Evolutionary conservation across 2,329 filamentous ascomycete species (phyloP).

Genomic region (Trichoderma lentiforme): DNA sequence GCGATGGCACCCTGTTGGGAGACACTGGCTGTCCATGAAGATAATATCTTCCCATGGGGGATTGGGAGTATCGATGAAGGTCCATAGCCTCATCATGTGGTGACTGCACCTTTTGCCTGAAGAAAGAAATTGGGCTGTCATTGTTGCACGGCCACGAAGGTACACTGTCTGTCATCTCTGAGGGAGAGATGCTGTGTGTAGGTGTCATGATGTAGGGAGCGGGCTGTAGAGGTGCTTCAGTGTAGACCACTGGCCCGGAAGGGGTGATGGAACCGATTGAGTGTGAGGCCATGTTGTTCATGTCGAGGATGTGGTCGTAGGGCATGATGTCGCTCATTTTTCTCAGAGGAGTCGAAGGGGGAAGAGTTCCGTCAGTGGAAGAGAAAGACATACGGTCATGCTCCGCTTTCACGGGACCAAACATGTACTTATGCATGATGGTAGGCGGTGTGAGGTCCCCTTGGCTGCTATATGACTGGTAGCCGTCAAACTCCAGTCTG

Average conservation of each 20-base stretch:
- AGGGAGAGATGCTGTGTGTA: conserved; percentile 38
- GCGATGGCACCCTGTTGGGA: conserved; percentile 33
- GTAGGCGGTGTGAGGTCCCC: conserved; percentile 38
- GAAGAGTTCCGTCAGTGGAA: conserved; percentile 28
- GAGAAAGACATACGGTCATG: conserved; percentile 33
- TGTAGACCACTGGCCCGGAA: conserved; percentile 36
- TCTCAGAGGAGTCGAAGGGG: conserved; percentile 37
- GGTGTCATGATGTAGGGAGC: conserved; percentile 40
- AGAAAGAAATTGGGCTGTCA: conserved; percentile 42
- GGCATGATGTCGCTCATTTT: conserved; percentile 35
- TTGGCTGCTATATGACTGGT: conserved; percentile 25
- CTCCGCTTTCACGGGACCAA: conserved; percentile 34
- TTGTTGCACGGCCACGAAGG: conserved; percentile 40
- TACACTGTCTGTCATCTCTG: conserved; percentile 37
- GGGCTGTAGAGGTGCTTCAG: conserved; percentile 31
- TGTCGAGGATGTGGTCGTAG: conserved; percentile 40
- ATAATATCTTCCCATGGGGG: conserved; percentile 32
- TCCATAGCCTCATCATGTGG: conserved; percentile 31
- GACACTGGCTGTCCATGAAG: conserved; percentile 32
- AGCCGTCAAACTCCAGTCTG: conserved; percentile 38
- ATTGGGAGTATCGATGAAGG: conserved; percentile 37
- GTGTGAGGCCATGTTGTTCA: conserved; percentile 31
- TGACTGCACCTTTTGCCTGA: conserved; percentile 32
- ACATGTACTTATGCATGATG: conserved; percentile 35
- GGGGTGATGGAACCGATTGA: conserved; percentile 39